Conservation (phyloP, 306 rosid species). For the Cicer judaicum region DNA sequence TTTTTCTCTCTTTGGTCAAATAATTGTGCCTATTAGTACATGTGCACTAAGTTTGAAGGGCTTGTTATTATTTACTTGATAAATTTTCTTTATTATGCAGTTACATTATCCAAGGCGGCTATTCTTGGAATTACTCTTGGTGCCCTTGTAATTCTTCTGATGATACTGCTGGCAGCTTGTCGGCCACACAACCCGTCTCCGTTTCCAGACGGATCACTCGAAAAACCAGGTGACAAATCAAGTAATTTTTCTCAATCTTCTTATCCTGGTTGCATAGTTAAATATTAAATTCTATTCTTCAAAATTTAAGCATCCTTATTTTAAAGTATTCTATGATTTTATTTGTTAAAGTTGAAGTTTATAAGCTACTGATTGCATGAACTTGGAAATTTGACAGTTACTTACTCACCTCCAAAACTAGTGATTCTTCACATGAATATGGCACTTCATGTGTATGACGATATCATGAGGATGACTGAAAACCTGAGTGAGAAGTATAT, state of each 20-base stretch:
- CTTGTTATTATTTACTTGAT: neutral
- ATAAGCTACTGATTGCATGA: slow-evolving; percentile 37
- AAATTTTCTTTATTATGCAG: slow-evolving; percentile 49
- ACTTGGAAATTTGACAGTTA: slow-evolving; percentile 59
- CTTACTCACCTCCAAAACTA: slow-evolving; percentile 74
- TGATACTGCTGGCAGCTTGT: slow-evolving; percentile 85
- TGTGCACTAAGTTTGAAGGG: neutral
- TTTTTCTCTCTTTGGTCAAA: no score
- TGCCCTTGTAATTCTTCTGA: slow-evolving; percentile 85
- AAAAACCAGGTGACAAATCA: slow-evolving; percentile 75
- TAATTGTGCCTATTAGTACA: no score
- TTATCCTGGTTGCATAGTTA: neutral
- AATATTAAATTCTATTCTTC: slow-evolving; percentile 18
- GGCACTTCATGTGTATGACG: slow-evolving; percentile 95
- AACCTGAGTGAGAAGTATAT: slow-evolving; percentile 88
- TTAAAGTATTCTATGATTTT: slow-evolving; percentile 24
- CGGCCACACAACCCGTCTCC: slow-evolving; percentile 79
- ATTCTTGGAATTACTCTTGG: slow-evolving; percentile 97
- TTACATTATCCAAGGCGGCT: slow-evolving; percentile 83
- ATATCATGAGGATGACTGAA: slow-evolving; percentile 96
- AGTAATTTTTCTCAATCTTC: neutral
- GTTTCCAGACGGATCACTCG: slow-evolving; percentile 80
- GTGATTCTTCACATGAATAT: slow-evolving; percentile 95
- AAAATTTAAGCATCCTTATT: neutral
- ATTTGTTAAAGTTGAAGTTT: slow-evolving; percentile 2